These are phyloP conservation scores for Triadica sebifera DNA, from an alignment of 345 rosid species.

Conservation along the genomic window DNA sequence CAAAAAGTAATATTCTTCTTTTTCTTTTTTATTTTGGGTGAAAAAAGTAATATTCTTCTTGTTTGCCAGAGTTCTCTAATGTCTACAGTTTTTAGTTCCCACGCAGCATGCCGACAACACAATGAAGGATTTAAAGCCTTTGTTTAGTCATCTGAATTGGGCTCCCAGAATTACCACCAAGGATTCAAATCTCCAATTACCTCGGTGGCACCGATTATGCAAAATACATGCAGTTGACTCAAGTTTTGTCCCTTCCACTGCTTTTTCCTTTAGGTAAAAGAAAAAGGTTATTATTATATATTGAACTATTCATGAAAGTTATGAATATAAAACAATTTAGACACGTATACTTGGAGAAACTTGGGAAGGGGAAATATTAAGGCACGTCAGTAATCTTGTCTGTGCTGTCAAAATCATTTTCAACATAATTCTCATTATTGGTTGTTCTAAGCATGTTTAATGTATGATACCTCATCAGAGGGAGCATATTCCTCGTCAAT, in stretches of 20 bases:
- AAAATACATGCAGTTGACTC: not conserved
- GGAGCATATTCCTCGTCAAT: not conserved
- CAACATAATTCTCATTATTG: not conserved
- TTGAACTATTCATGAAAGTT: not conserved
- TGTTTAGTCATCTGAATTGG: no score
- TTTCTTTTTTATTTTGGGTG: no score
- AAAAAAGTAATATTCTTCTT: no score
- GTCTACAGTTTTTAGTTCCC: no score
- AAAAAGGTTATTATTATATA: not conserved
- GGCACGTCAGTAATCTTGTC: not conserved
- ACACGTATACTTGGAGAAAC: not conserved
- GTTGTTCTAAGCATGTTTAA: not conserved
- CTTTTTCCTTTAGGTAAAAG: not conserved
- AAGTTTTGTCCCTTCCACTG: not conserved
- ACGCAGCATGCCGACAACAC: no score
- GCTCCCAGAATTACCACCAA: not conserved
- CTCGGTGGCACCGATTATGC: not conserved
- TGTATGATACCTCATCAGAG: not conserved
- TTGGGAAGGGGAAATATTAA: not conserved
- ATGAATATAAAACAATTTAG: not conserved
- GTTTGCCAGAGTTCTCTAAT: no score
- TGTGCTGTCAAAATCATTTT: not conserved
- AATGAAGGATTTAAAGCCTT: no score
- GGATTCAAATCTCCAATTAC: not conserved
- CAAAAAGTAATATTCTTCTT: no score